These are phyloP conservation scores for Neonectria coccinea DNA, from an alignment of 2,329 filamentous ascomycete genomes.

Conservation along the genomic window DNA sequence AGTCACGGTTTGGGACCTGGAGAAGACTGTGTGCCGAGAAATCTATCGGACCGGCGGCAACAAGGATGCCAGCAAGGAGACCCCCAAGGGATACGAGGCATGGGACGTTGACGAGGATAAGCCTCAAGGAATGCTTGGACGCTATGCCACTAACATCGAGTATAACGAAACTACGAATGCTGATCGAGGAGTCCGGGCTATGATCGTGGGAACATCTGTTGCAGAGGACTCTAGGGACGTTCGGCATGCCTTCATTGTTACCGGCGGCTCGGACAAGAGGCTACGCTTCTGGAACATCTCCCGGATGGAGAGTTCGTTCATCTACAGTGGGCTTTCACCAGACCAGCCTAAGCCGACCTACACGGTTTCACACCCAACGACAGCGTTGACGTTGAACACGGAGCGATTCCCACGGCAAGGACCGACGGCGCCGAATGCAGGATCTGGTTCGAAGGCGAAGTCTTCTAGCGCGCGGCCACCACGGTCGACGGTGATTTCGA, in stretches of 20 bases:
- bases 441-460: slow-evolving; percentile 48
- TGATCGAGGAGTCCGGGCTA: slow-evolving; percentile 78
- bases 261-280: slow-evolving; percentile 89
- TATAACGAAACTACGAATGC: slow-evolving; percentile 64
- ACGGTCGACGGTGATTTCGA: slow-evolving; percentile 84
- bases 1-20: slow-evolving; percentile 94
- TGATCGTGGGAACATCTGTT: slow-evolving; percentile 80
- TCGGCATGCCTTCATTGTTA: slow-evolving; percentile 85
- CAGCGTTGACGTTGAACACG: slow-evolving; percentile 73
- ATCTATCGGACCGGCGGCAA: slow-evolving; percentile 80
- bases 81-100: slow-evolving; percentile 77
- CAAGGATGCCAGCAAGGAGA: slow-evolving; percentile 70
- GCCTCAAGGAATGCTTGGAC: slow-evolving; percentile 85
- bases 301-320: slow-evolving; percentile 79
- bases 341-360: slow-evolving; percentile 83
- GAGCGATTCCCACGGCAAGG: slow-evolving; percentile 66
- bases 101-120: slow-evolving; percentile 93
- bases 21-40: slow-evolving; percentile 88
- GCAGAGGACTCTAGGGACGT: slow-evolving; percentile 76
- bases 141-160: slow-evolving; percentile 83
- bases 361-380: slow-evolving; percentile 70
- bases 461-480: slow-evolving; percentile 62
- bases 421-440: slow-evolving; percentile 48
- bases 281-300: slow-evolving; percentile 94
- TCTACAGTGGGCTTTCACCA: slow-evolving; percentile 81